Conservation (phyloP, 768 basidiomycete species). For the Mycena olivaceomarginata region DNA sequence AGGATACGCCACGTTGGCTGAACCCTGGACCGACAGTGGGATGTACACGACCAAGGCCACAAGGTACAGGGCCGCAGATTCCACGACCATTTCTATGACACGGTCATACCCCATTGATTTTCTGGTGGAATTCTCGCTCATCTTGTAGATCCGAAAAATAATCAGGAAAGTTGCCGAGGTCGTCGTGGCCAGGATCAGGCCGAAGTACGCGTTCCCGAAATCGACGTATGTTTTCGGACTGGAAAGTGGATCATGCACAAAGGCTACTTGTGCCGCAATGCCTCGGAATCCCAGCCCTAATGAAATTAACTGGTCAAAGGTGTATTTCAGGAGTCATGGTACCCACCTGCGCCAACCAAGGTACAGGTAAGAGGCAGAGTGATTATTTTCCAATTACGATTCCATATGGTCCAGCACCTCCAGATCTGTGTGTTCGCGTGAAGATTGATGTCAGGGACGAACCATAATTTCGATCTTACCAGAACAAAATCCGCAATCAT, state of each 20-base stretch:
- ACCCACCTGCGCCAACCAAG: slow-evolving; percentile 24
- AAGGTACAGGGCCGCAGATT: slow-evolving; percentile 26
- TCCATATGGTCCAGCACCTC: not conserved
- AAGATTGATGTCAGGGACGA: not conserved
- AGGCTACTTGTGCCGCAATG: slow-evolving; percentile 17
- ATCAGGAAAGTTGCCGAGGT: slow-evolving; percentile 17
- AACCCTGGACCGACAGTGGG: not conserved
- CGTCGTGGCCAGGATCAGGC: slow-evolving; percentile 22
- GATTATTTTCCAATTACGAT: slow-evolving; percentile 3
- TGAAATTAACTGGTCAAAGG: not conserved
- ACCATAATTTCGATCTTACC: not conserved
- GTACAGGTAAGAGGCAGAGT: slow-evolving; percentile 10
- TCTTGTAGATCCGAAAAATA: slow-evolving; percentile 18
- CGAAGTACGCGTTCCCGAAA: slow-evolving; percentile 29
- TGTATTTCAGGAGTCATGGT: not conserved
- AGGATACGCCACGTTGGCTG: too few relatives aligned
- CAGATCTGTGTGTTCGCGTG: not conserved
- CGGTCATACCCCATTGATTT: not conserved
- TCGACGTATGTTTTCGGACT: not conserved
- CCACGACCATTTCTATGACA: slow-evolving; percentile 33
- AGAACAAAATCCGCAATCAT: slow-evolving; percentile 5
- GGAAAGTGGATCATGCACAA: slow-evolving; percentile 16
- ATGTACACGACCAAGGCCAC: slow-evolving; percentile 18
- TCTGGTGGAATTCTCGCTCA: not conserved
- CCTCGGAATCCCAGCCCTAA: slow-evolving; percentile 20